These are phyloP conservation scores for Rhodotorula babjevae DNA, from an alignment of 768 basidiomycete genomes.

Conservation along the genomic window DNA sequence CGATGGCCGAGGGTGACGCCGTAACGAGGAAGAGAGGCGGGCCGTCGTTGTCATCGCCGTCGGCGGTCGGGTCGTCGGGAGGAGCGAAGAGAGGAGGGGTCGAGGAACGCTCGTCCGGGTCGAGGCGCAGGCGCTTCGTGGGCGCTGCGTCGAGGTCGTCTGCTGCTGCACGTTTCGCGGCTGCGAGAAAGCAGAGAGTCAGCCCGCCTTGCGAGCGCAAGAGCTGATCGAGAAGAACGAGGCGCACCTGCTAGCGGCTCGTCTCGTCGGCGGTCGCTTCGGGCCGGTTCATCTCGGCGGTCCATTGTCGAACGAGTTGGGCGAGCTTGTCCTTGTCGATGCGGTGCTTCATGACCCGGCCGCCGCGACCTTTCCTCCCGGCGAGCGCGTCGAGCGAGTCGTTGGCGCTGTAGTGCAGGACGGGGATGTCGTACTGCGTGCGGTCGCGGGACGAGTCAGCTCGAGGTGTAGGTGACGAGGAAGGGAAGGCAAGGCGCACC, in stretches of 20 bases:
- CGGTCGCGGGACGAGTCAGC: not conserved
- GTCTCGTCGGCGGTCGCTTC: not conserved
- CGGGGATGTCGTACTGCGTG: conserved; percentile 35
- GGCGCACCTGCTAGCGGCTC: not conserved
- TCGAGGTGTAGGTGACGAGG: too few relatives aligned
- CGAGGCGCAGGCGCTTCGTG: not conserved
- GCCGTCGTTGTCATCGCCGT: not conserved
- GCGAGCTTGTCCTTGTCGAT: conserved; percentile 35
- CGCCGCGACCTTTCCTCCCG: conserved; percentile 14
- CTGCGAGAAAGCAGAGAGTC: not conserved
- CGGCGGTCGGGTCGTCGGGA: not conserved
- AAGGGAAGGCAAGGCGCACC: not conserved
- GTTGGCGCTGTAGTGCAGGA: conserved; percentile 25
- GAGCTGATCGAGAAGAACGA: too few relatives aligned
- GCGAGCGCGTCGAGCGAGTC: conserved; percentile 20
- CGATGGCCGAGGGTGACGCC: conserved; percentile 20
- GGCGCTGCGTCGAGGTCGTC: not conserved
- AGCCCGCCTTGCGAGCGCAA: too few relatives aligned
- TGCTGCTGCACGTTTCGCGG: not conserved
- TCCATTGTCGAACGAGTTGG: conserved; percentile 24
- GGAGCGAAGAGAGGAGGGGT: too few relatives aligned
- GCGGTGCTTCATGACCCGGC: conserved; percentile 35
- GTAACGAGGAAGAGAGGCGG: conserved; percentile 23
- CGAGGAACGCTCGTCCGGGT: too few relatives aligned
- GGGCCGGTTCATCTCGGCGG: conserved; percentile 10